These are phyloP conservation scores for Fusarium globosum DNA, from an alignment of 2,329 filamentous ascomycete species.

Conservation along the genomic window DNA sequence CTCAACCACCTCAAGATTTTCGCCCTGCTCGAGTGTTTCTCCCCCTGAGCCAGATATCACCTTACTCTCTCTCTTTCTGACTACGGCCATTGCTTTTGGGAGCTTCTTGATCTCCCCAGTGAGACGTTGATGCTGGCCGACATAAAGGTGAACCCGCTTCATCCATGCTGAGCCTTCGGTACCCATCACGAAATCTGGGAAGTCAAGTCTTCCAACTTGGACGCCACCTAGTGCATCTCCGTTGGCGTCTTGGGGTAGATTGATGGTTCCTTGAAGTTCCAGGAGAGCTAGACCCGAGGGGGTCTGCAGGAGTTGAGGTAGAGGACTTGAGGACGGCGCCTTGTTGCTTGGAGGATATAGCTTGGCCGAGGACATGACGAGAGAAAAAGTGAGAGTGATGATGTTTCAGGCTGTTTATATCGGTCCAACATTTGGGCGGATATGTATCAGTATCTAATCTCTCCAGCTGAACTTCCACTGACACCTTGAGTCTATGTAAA, in stretches of 20 bases:
- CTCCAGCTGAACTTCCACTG: background rate
- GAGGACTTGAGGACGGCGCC: conserved; percentile 59
- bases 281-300: conserved; percentile 89
- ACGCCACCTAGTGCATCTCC: conserved; percentile 46
- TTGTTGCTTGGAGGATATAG: conserved; percentile 55
- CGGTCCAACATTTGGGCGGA: background rate
- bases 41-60: conserved; percentile 59
- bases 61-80: conserved; percentile 66
- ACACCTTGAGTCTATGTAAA: background rate
- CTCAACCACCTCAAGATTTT: conserved; percentile 84
- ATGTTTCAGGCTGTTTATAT: background rate
- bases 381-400: background rate
- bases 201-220: conserved; percentile 77
- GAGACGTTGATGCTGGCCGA: conserved; percentile 89
- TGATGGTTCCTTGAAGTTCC: conserved; percentile 92
- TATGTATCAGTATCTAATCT: background rate
- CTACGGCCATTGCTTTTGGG: conserved; percentile 79
- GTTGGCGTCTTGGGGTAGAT: conserved; percentile 66
- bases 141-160: conserved; percentile 88
- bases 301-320: conserved; percentile 87
- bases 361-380: conserved; percentile 50
- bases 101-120: conserved; percentile 92
- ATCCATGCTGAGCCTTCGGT: conserved; percentile 77
- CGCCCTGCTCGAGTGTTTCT: conserved; percentile 48
- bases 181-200: conserved; percentile 74